phyloP scores from a whole-genome alignment of 768 basidiomycete genomes.

The Gloeopeniophorella convolvens region DNA sequence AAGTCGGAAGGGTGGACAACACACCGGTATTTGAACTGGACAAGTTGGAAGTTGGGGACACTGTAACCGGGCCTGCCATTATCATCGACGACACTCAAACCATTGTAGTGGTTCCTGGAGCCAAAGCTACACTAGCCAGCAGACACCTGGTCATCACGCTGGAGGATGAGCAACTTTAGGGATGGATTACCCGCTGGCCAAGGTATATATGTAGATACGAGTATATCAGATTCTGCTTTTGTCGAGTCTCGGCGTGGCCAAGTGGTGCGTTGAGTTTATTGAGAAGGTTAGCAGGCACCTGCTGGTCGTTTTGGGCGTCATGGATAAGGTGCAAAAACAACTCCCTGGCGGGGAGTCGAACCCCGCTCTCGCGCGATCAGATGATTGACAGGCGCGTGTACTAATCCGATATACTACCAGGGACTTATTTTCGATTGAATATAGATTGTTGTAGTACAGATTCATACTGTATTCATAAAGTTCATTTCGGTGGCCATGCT shows the following conservation, averaged over 20 bases:
- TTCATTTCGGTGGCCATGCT: no score
- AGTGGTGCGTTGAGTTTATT: background rate
- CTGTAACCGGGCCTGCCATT: constrained; percentile 81
- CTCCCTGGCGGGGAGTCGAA: constrained; percentile 38
- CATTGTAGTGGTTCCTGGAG: constrained; percentile 76
- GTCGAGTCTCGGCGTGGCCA: no score
- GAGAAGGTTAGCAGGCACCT: no score
- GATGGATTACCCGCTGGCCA: constrained; percentile 1
- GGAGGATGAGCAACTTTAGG: constrained; percentile 19
- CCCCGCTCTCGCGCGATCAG: constrained; percentile 34
- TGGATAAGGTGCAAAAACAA: background rate
- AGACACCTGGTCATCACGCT: constrained; percentile 58
- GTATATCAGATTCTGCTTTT: no score
- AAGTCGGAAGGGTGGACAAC: constrained; percentile 63
- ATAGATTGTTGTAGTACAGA: no score
- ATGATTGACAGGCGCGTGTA: background rate
- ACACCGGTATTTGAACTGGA: constrained; percentile 78
- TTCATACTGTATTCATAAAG: no score
- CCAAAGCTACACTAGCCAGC: constrained; percentile 58
- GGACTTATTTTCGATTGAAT: background rate
- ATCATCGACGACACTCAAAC: constrained; percentile 96
- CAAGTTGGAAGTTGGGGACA: constrained; percentile 59
- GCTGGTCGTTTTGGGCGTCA: no score
- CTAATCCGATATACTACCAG: constrained; percentile 13
- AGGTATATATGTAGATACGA: no score